A percentile compares a stretch with the other conserved stretches of the same genome.
Evolutionary conservation across 495 filamentous ascomycete genomes (phyloP).

Genomic region (Lophium mytilinum): DNA sequence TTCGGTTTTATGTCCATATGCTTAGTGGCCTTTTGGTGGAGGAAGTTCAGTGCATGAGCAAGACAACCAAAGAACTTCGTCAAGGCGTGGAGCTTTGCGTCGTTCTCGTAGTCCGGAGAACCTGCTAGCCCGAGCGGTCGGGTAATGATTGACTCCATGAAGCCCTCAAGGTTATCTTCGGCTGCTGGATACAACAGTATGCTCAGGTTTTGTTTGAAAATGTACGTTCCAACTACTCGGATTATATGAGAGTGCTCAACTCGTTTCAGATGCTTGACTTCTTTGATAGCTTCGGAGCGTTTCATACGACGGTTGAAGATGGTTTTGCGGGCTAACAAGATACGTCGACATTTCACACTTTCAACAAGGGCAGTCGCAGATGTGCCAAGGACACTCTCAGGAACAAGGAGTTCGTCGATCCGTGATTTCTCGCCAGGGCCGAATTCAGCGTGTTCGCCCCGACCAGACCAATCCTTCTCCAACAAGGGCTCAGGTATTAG

Average conservation of each 20-base stretch:
- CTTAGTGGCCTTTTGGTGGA: background rate
- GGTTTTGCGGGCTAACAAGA: conserved; percentile 1
- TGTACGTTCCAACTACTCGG: background rate
- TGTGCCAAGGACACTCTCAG: background rate
- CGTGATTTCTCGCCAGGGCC: background rate
- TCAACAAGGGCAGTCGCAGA: background rate
- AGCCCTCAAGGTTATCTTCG: background rate
- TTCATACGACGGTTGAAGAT: conserved; percentile 4
- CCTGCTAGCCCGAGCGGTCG: background rate
- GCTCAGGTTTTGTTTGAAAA: background rate
- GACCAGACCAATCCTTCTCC: conserved; percentile 1
- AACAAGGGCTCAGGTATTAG: background rate
- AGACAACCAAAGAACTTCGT: background rate
- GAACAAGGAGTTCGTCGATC: background rate
- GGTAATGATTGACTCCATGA: background rate
- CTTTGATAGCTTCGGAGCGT: background rate
- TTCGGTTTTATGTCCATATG: conserved; percentile 2
- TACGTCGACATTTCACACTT: background rate
- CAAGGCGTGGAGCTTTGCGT: background rate
- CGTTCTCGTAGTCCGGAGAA: background rate
- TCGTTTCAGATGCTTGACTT: conserved; percentile 5
- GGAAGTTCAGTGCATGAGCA: background rate
- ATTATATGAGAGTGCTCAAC: conserved; percentile 1
- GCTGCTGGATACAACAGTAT: conserved; percentile 5
- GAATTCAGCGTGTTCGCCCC: conserved; percentile 1